Evolutionary conservation across 805 yeast species (phyloP).

Genomic region (Hanseniaspora meyeri): DNA sequence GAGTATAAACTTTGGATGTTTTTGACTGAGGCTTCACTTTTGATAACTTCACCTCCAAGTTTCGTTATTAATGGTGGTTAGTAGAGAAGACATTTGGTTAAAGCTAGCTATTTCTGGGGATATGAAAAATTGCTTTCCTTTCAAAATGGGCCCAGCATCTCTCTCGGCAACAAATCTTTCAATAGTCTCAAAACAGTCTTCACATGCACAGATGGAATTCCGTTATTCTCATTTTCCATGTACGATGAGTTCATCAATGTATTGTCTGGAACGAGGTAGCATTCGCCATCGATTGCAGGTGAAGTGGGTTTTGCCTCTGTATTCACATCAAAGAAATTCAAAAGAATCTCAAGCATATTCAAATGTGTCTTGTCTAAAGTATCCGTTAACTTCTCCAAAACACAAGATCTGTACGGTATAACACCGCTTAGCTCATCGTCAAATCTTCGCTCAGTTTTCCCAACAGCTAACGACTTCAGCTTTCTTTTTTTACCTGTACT

Average conservation of each 20-base stretch:
- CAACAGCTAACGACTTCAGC: neutral
- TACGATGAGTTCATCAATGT: too few relatives aligned
- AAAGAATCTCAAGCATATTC: neutral
- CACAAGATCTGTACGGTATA: constrained; percentile 1
- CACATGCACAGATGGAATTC: neutral
- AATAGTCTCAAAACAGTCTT: neutral
- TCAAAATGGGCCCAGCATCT: neutral
- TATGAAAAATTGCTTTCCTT: neutral
- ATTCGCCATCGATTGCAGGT: constrained; percentile 6
- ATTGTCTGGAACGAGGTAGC: neutral
- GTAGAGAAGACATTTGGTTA: neutral
- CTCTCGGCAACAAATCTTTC: neutral
- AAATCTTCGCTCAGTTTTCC: constrained; percentile 9
- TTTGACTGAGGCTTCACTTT: neutral
- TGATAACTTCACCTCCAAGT: neutral
- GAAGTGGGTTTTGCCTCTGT: neutral
- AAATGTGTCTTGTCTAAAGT: neutral
- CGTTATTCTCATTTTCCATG: neutral
- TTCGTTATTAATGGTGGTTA: neutral
- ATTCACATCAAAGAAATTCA: constrained; percentile 6
- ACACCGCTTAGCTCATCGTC: neutral
- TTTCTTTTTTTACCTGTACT: neutral
- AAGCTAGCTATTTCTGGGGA: neutral
- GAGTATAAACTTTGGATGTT: neutral
- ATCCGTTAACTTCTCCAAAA: neutral